Evolutionary conservation across 306 rosid genomes (phyloP).

Genomic region (Prunus fruticosa): DNA sequence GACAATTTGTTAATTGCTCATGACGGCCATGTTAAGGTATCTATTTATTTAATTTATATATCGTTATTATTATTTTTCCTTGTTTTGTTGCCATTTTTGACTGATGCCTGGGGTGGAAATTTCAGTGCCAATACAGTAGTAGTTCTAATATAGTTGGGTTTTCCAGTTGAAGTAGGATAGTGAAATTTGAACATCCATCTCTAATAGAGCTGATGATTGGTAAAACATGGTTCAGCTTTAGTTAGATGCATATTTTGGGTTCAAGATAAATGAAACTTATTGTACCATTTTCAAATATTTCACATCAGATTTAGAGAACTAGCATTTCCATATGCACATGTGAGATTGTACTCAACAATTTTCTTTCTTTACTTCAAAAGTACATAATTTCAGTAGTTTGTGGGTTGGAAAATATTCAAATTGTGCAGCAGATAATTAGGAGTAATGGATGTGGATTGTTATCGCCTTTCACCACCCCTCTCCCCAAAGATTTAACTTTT

Average conservation of each 20-base stretch:
- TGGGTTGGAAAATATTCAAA: not conserved
- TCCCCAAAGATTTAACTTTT: not conserved
- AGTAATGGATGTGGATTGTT: not conserved
- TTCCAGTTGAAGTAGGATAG: not conserved
- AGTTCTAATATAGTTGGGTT: not conserved
- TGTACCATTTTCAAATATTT: not conserved
- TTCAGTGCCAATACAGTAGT: not conserved
- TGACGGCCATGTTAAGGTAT: conserved; percentile 98
- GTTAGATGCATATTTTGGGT: not conserved
- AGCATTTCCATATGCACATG: not conserved
- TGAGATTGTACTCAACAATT: not conserved
- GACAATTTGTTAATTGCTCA: conserved; percentile 97
- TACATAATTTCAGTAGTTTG: not conserved
- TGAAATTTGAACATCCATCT: not conserved
- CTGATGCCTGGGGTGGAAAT: conserved; percentile 4
- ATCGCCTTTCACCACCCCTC: not conserved
- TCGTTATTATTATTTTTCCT: not conserved
- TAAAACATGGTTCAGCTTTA: not conserved
- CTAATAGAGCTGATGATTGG: not conserved
- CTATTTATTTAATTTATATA: not conserved
- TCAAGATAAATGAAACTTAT: not conserved
- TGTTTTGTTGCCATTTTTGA: not conserved
- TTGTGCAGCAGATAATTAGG: not conserved
- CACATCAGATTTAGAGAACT: not conserved
- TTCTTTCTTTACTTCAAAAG: not conserved